phyloP scores from a whole-genome alignment of 257 asterid genomes.

The Solanum neorickii region DNA sequence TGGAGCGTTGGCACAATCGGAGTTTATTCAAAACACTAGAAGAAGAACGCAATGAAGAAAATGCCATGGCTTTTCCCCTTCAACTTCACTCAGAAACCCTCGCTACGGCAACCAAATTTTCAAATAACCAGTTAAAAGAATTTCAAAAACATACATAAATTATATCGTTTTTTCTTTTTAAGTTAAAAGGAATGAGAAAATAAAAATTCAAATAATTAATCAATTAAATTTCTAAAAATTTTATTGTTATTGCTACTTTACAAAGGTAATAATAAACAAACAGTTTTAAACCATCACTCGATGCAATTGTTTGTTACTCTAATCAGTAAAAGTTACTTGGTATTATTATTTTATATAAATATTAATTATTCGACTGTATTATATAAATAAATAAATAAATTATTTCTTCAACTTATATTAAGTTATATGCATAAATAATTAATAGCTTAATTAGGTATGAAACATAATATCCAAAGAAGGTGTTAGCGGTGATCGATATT shows the following conservation, averaged over 20 bases:
- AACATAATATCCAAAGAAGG: background rate
- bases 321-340: no score
- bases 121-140: no score
- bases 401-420: background rate
- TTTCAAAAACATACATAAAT: no score
- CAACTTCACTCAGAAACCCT: background rate
- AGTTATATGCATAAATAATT: background rate
- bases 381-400: background rate
- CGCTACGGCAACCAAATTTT: background rate
- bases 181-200: no score
- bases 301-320: no score
- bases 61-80: background rate
- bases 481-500: background rate
- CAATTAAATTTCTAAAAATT: no score
- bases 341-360: background rate
- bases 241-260: no score
- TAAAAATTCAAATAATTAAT: no score
- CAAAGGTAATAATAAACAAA: no score
- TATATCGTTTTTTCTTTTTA: no score
- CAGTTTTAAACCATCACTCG: background rate
- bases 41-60: background rate
- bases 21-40: background rate
- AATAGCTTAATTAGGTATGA: background rate
- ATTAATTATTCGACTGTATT: background rate
- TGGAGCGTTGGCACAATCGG: background rate